Base-by-base conservation (phyloP, 352 stramenopile genomes). In the Phytophthora pisi region DNA sequence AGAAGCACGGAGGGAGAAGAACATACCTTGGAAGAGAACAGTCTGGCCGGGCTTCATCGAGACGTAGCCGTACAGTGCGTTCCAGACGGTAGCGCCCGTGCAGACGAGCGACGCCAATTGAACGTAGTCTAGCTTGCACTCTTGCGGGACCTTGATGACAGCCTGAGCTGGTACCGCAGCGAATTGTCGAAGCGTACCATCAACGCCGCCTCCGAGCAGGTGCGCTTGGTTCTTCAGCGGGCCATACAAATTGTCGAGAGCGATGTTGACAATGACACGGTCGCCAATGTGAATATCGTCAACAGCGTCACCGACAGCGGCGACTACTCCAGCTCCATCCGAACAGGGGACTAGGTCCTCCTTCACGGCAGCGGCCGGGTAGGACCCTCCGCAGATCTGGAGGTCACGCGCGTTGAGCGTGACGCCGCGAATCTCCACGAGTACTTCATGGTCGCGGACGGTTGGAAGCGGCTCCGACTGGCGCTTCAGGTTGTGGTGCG, bases 191-290 rank as follows among this genome's bases (percentile, higher is more conserved):
- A 79, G 55, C 16, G 66, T 68, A 23, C 72, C 68, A 15, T 77
- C 64, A 38, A 77, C 68, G 13, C 64, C 50, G 10, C 68, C 72
- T 20, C 68, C 72, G 10, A 70, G 62, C 46, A 67, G 61, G 8
- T 66, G 51, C 2, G 30, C 38, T 58, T 57, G 54, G 60, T 47
- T 60, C 24, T 66, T 71, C n/a, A 70, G 34, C 2, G 61, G 49
- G 3, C 64, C 61, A 52, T 77, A 74, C 36, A 60, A 9, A 42
- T 75, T 70, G 42, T 71, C 47, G 3, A 75, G 46, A 15, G 62
- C 40, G 30, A 74, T 77, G 57, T 68, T 79, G 45, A 68, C 38
- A 36, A 77, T 69, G 23, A 77, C 64, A 8, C 72, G 68, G 42
- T 77, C 68, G 7, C 68, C 64, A 5, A 77, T 49, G 4, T 38